A percentile compares a stretch with the other conserved stretches of the same genome.
These are phyloP conservation scores for Delonix regia DNA, from an alignment of 306 rosid genomes.

Conservation along the genomic window DNA sequence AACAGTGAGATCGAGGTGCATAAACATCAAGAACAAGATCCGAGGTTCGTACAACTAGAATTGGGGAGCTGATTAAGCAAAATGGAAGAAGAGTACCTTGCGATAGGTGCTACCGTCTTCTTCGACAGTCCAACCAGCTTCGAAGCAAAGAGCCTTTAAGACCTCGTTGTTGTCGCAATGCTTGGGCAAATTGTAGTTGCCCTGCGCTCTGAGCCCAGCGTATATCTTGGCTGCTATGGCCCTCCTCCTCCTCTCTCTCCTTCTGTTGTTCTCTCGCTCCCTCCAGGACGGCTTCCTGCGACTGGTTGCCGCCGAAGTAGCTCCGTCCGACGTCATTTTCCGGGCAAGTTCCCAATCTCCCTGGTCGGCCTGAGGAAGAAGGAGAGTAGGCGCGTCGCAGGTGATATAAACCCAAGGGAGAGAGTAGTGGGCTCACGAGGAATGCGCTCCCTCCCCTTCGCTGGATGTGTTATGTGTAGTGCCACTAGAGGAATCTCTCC, in stretches of 20 bases:
- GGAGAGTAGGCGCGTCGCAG: slow-evolving; percentile 33
- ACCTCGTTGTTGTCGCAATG: slow-evolving; percentile 92
- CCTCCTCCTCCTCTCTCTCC: slow-evolving; percentile 80
- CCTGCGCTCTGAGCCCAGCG: slow-evolving; percentile 80
- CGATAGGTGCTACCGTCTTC: slow-evolving; percentile 92
- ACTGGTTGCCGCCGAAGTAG: slow-evolving; percentile 61
- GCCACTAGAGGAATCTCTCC: slow-evolving; percentile 51
- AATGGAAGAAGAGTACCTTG: slow-evolving; percentile 49
- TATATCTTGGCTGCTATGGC: slow-evolving; percentile 84
- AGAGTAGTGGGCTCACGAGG: slow-evolving; percentile 55
- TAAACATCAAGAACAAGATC: slow-evolving; percentile 25
- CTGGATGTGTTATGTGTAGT: slow-evolving; percentile 36
- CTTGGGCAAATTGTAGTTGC: slow-evolving; percentile 80
- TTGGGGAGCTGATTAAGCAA: background rate
- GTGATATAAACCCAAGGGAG: slow-evolving; percentile 46
- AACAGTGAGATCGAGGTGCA: slow-evolving; percentile 17
- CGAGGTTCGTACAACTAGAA: background rate
- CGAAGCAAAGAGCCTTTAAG: slow-evolving; percentile 74
- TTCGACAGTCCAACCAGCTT: slow-evolving; percentile 95
- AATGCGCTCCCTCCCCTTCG: slow-evolving; percentile 50
- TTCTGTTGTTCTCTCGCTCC: slow-evolving; percentile 84
- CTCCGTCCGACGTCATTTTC: slow-evolving; percentile 86
- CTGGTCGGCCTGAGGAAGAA: background rate
- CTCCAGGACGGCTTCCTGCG: slow-evolving; percentile 90
- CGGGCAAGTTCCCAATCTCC: slow-evolving; percentile 19